Conservation (phyloP, 2,329 filamentous ascomycete genomes). For the Thielaviopsis euricoi region DNA sequence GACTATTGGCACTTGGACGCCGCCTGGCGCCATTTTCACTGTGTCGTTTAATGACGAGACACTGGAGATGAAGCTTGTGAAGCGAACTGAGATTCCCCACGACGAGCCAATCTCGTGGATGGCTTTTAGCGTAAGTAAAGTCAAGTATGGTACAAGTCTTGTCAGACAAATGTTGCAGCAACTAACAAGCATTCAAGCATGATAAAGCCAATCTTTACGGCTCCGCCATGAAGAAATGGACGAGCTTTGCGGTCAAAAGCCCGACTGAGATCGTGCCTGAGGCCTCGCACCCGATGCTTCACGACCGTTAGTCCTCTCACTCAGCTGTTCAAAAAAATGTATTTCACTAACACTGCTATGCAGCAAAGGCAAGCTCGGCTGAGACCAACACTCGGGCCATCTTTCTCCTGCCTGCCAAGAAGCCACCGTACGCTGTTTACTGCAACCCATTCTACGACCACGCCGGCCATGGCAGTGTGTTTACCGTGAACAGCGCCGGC, state of each 20-base stretch:
- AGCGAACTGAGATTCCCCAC: constrained; percentile 63
- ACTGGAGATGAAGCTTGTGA: constrained; percentile 56
- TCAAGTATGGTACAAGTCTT: neutral
- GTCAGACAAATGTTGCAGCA: neutral
- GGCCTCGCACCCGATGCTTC: constrained; percentile 56
- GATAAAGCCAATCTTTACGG: constrained; percentile 73
- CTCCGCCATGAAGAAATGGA: constrained; percentile 87
- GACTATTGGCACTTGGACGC: constrained; percentile 86
- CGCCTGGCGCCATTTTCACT: constrained; percentile 77
- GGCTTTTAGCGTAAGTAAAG: constrained; percentile 65
- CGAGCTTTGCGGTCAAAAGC: constrained; percentile 59
- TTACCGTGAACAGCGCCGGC: constrained; percentile 41
- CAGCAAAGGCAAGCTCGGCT: constrained; percentile 49
- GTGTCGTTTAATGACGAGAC: constrained; percentile 75
- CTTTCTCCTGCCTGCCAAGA: constrained; percentile 65
- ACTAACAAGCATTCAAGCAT: constrained; percentile 34
- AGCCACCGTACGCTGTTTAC: constrained; percentile 69
- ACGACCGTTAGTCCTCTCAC: constrained; percentile 43
- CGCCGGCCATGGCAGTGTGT: constrained; percentile 68
- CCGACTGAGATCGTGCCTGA: constrained; percentile 63
- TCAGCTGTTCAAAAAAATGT: neutral
- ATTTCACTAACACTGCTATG: constrained; percentile 11
- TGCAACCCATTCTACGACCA: constrained; percentile 83
- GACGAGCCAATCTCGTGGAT: constrained; percentile 90
- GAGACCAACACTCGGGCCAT: constrained; percentile 77